These are phyloP conservation scores for Dendrocalamus latiflorus DNA, from an alignment of 202 grass and related monocot genomes.

Conservation along the genomic window DNA sequence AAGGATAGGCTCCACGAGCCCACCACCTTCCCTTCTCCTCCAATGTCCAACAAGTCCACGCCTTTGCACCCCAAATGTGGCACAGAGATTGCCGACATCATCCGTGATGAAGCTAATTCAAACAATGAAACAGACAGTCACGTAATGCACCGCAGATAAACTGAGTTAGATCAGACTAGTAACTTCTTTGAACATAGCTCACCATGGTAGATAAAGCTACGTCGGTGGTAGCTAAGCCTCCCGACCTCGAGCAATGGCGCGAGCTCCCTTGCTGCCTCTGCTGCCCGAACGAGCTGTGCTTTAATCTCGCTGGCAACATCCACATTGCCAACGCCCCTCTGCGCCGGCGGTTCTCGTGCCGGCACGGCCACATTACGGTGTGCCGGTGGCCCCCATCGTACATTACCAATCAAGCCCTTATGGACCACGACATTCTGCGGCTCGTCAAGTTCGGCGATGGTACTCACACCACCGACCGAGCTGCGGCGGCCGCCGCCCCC, in stretches of 20 bases:
- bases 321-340: background rate
- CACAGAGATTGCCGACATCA: conserved; percentile 49
- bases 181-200: conserved; percentile 22
- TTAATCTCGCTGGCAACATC: conserved; percentile 55
- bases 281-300: conserved; percentile 50
- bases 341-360: background rate
- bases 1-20: conserved; percentile 44
- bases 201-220: conserved; percentile 56
- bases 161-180: background rate
- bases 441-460: conserved; percentile 6
- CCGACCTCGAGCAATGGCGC: conserved; percentile 66
- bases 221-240: conserved; percentile 46
- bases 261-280: conserved; percentile 51
- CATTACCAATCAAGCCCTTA: conserved; percentile 23
- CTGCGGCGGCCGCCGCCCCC: conserved; percentile 27
- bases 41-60: conserved; percentile 38
- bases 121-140: background rate
- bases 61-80: conserved; percentile 41
- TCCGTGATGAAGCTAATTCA: conserved; percentile 54
- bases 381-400: background rate
- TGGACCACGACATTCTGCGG: conserved; percentile 24
- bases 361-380: background rate
- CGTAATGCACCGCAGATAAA: background rate
- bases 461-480: conserved; percentile 9
- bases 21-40: conserved; percentile 30